A percentile compares a stretch with the other conserved stretches of the same genome.
These are phyloP conservation scores for Pythium aristosporum DNA, from an alignment of 352 stramenopile genomes.

Conservation along the genomic window DNA sequence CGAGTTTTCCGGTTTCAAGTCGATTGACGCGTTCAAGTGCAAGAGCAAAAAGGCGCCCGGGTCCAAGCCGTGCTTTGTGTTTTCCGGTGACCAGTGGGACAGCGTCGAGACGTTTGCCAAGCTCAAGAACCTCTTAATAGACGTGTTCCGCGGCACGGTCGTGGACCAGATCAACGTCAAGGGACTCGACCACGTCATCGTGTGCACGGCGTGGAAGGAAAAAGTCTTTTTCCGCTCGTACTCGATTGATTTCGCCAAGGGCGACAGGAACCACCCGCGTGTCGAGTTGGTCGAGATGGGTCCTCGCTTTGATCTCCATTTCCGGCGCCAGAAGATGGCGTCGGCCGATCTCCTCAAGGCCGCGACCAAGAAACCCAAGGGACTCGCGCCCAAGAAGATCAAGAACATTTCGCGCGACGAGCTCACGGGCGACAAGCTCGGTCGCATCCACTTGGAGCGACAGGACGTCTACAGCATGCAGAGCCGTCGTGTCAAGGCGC, in stretches of 20 bases:
- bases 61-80: constrained; percentile 95
- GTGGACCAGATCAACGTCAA: constrained; percentile 95
- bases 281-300: constrained; percentile 92
- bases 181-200: constrained; percentile 96
- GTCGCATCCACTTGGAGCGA: constrained; percentile 97
- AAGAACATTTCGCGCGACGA: constrained; percentile 98
- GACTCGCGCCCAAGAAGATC: constrained; percentile 93
- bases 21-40: constrained; percentile 92
- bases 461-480: constrained; percentile 97
- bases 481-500: constrained; percentile 93
- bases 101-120: constrained; percentile 89
- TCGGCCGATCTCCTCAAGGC: constrained; percentile 95
- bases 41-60: constrained; percentile 91
- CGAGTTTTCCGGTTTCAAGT: constrained; percentile 94
- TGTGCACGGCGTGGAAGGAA: constrained; percentile 93
- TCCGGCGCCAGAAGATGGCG: constrained; percentile 95
- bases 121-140: constrained; percentile 94
- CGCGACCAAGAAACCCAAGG: constrained; percentile 93
- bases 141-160: constrained; percentile 97
- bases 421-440: constrained; percentile 97
- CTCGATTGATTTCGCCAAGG: constrained; percentile 94
- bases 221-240: constrained; percentile 96
- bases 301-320: constrained; percentile 85
- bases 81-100: constrained; percentile 95
- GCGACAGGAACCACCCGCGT: constrained; percentile 76